Evolutionary conservation across 306 rosid species (phyloP).

Genomic region (Dryas alaskensis): DNA sequence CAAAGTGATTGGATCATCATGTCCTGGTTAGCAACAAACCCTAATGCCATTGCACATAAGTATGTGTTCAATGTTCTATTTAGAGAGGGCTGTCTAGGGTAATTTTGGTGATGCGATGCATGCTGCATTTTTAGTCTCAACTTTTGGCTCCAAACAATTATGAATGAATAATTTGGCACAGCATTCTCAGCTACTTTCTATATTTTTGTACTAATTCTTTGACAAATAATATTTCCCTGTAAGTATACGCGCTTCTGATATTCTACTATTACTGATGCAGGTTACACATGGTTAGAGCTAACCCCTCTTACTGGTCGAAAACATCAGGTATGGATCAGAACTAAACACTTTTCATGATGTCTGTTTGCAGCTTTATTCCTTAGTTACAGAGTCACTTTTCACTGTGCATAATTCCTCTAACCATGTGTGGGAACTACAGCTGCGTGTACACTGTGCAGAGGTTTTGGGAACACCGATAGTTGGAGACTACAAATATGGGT

Average conservation of each 20-base stretch:
- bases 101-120: neutral
- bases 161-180: neutral
- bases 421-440: slow-evolving; percentile 39
- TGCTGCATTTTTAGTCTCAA: neutral
- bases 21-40: slow-evolving; percentile 54
- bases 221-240: neutral
- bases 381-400: slow-evolving; percentile 4
- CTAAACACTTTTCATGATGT: slow-evolving; percentile 12
- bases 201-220: neutral
- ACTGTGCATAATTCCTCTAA: neutral
- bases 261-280: slow-evolving; percentile 43
- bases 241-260: slow-evolving; percentile 20
- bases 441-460: slow-evolving; percentile 95
- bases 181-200: neutral
- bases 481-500: slow-evolving; percentile 93
- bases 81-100: neutral
- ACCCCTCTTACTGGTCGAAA: slow-evolving; percentile 90
- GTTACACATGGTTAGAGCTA: slow-evolving; percentile 87
- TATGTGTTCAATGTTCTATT: neutral
- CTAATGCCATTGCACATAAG: neutral
- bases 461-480: slow-evolving; percentile 87
- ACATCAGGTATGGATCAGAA: slow-evolving; percentile 67
- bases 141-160: neutral
- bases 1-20: slow-evolving; percentile 62
- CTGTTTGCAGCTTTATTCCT: neutral